A percentile compares a stretch with the other conserved stretches of the same genome.
Evolutionary conservation across 257 asterid species (phyloP).

Genomic region (Schizonepeta tenuifolia): DNA sequence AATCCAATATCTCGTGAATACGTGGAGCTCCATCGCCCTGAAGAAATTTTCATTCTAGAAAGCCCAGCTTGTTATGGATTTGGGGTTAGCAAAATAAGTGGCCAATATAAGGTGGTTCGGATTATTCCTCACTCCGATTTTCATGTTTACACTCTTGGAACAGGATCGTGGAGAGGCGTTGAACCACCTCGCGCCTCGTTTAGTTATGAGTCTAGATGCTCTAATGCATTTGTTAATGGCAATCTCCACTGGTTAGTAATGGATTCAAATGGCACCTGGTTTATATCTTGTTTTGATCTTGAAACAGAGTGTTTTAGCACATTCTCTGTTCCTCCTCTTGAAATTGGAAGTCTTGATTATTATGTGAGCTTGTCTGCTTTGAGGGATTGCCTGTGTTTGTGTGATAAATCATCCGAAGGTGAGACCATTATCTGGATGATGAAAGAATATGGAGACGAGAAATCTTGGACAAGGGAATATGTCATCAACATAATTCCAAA

Average conservation of each 20-base stretch:
- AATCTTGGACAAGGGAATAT: not conserved
- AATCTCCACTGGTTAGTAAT: not conserved
- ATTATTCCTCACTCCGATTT: not conserved
- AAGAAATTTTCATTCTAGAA: not conserved
- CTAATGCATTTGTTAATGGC: not conserved
- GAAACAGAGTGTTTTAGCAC: not conserved
- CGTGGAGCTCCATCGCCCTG: not conserved
- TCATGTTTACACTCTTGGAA: not conserved
- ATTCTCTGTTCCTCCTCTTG: not conserved
- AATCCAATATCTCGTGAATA: slow-evolving; percentile 7
- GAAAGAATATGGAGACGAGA: not conserved
- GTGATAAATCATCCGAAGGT: not conserved
- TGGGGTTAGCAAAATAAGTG: not conserved
- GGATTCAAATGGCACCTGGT: not conserved
- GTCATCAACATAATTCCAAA: not conserved
- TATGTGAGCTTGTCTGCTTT: not conserved
- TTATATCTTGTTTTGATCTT: not conserved
- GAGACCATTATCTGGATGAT: not conserved
- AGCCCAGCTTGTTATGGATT: not conserved
- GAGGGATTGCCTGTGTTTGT: not conserved
- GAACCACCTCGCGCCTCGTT: not conserved
- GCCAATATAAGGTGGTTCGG: not conserved
- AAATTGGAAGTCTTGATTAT: too few species aligned
- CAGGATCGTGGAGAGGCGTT: not conserved
- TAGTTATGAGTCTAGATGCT: rapidly evolving